Base-by-base conservation (phyloP, 2,329 filamentous ascomycete genomes). In the Nothomitra cinnamomea region DNA sequence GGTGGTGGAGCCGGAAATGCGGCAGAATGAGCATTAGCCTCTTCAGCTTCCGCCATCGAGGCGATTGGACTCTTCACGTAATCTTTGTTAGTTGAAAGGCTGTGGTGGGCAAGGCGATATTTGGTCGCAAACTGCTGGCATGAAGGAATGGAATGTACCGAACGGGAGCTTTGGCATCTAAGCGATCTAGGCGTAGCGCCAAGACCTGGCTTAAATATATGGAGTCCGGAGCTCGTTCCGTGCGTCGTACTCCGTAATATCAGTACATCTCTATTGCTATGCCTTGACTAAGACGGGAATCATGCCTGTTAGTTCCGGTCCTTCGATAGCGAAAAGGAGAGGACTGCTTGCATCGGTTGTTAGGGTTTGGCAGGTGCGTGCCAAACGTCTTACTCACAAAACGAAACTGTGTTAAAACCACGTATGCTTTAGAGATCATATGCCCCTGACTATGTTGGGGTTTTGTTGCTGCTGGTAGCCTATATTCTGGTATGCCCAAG, bases 1-100 rank as follows among this genome's bases (percentile, higher is more conserved):
- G 83, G 82, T 24, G 92, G 92, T 24, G 92, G 92, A 52, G 84
- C 79, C 22, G 92, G 90, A 65, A 88, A 95, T 41, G 82, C 79
- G 22, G 83, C 79, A 24, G 80, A 56, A 41, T 59, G 59, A 38
- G 54, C 51, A 17, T 74, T 60, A 53, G 68, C 59, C 61, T 72
- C 69, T 53, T 70, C 69, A 56, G 73, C 71, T 52, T 80, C 80
- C 55, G 78, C 79, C 82, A 86, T 87, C 6, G 4, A 6, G 40
- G 42, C 2, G 4, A 38, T 25, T 21, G 21, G 47, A 1, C n/a
- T 19, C 35, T 22, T 6, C 13, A 45, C 24, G 25, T 32, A 22
- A 12, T 19, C 8, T 22, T 41, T 8, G 38, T 24, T 19, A 24
- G 21, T 51, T n/a, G n/a, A n/a, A n/a, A n/a, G n/a, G 21, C 28